Base-by-base conservation (phyloP, 345 rosid genomes). In the Laguncularia racemosa region DNA sequence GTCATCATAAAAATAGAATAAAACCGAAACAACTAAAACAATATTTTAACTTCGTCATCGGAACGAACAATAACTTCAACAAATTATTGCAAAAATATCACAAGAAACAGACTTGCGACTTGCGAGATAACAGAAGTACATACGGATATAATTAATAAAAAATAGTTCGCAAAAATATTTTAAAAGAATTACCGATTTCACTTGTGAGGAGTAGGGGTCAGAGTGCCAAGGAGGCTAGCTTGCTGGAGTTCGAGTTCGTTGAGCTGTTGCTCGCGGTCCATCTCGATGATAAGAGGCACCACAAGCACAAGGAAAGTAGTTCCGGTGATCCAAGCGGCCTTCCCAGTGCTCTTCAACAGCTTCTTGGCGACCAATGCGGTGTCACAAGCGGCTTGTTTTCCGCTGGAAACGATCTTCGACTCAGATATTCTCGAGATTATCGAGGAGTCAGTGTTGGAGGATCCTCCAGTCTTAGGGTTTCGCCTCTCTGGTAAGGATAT, bases 251-350 rank as follows among this genome's bases (percentile, higher is more conserved):
- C 92, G n/a, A 86, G 64, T 12, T 89, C 92, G 52, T 38, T 77
- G 52, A 79, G 52, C 58, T 79, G 80, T 75, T 77, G 84, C 64
- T 86, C 95, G 53, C 88, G 78, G 45, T 81, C 90, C 86, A 75
- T 76, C 75, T 71, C 80, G 48, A 89, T 68, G 49, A 84, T 68
- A 65, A 84, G 73, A 6, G 97, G 97, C 1, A 89, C 81, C 9
- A 70, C 80, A 18, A 90, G 76, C 63, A 90, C 72, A 44, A 90
- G 69, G 64, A 83, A 66, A 21, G 91, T 84, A 23, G 97, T 84
- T 2, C 97, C 90, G 10, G 84, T 84, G 49, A 87, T 66, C 96
- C 91, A 86, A 18, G 90, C 90, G 8, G 95, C 97, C 77, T 82
- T 84, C 9, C 96, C 97, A 6, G 95, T 87, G 72, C 95, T 86